Base-by-base conservation (phyloP, 768 basidiomycete genomes). In the Kwoniella shandongensis region DNA sequence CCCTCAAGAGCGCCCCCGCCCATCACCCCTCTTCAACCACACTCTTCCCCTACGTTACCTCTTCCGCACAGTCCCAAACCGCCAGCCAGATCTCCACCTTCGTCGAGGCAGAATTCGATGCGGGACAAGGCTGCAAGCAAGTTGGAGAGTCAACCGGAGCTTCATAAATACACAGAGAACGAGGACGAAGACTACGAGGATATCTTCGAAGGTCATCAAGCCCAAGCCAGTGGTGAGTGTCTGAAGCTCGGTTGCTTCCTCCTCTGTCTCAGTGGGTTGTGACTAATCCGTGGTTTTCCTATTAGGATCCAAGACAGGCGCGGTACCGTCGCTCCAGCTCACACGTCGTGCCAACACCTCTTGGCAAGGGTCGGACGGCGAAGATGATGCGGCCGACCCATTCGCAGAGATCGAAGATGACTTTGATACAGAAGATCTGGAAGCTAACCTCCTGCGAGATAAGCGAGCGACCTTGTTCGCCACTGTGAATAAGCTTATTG, bases 331-430 rank as follows among this genome's bases (percentile, higher is more conserved):
- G 0, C 75, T 97, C 42, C 88, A 92, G 72, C 81, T 97, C 54
- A 93, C 90, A 2, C 79, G 88, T 50, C 76, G 93, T 44, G 91
- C 93, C 22, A 91, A 88, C 74, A 87, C 86, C 78, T 91, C 92
- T 11, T 96, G 91, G 90, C 78, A 88, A 51, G 86, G 86, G 8
- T 90, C 90, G 41, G 89, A 88, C 27, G 83, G 88, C 30, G 84
- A 84, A 2, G 91, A 94, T 55, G 92, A 94, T 50, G 89, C 91
- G 51, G 25, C 41, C n/a, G 75, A 99, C 79, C 94, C 96, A 1
- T 99, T 99, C 66, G 92, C 94, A 2, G 90, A 92, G 88, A 93
- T 94, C 57, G 91, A 96, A 67, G 92, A 93, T 79, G 89, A 88
- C 6, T 93, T 91, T 35, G 67, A 58, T 6, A 54, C 55, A 4